Evolutionary conservation across 2,329 filamentous ascomycete species (phyloP).

Genomic region (Coniochaeta prunicola): DNA sequence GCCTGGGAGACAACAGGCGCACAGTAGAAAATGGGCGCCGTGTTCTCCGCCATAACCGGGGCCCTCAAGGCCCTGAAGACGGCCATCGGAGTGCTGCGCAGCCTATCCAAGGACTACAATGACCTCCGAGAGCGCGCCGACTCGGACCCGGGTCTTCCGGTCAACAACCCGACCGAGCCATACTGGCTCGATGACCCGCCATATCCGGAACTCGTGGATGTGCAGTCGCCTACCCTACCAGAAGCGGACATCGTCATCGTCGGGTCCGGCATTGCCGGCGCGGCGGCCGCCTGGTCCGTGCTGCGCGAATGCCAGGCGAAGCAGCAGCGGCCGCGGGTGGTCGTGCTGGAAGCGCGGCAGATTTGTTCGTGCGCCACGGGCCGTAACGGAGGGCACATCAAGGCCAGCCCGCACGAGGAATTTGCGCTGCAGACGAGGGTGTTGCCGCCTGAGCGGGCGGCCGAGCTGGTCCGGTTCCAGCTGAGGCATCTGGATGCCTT

Average conservation of each 20-base stretch:
- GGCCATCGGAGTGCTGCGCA: not conserved
- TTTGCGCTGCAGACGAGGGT: not conserved
- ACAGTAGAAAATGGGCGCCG: not conserved
- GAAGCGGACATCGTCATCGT: constrained; percentile 40
- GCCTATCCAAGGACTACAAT: not conserved
- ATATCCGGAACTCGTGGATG: constrained; percentile 23
- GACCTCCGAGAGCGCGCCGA: not conserved
- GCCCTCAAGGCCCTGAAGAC: not conserved
- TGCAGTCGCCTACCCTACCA: constrained; percentile 25
- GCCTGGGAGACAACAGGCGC: too few species aligned
- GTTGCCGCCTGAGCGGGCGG: constrained; percentile 29
- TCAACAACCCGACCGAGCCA: constrained; percentile 30
- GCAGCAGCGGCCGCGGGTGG: constrained; percentile 17
- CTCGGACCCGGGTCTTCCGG: constrained; percentile 30
- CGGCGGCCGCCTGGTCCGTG: constrained; percentile 25
- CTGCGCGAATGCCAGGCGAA: constrained; percentile 10
- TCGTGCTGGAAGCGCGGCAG: constrained; percentile 43
- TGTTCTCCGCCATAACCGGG: not conserved
- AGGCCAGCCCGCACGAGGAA: constrained; percentile 13
- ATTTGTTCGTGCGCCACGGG: constrained; percentile 45
- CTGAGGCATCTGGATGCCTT: constrained; percentile 32
- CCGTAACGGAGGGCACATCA: constrained; percentile 45
- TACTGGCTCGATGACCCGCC: constrained; percentile 40
- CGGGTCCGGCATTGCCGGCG: constrained; percentile 45
- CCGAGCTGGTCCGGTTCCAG: constrained; percentile 34